Conservation (phyloP, 371 early-diverging fungal species). For the Conidiobolus coronatus region DNA sequence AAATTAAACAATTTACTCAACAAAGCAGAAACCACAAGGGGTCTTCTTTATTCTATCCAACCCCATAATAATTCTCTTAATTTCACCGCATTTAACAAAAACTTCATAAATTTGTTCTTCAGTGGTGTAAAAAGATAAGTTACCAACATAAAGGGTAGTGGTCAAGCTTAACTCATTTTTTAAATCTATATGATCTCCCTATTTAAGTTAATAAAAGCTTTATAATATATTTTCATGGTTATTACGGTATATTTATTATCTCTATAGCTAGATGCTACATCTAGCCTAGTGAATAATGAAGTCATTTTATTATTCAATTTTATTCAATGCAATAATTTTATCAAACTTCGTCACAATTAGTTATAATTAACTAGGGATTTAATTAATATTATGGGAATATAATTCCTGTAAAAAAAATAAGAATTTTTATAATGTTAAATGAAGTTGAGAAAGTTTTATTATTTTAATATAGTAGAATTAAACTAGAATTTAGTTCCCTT, state of each 20-base stretch:
- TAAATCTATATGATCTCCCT: constrained; percentile 51
- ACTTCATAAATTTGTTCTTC: constrained; percentile 97
- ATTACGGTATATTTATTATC: constrained; percentile 2
- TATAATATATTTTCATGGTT: neutral
- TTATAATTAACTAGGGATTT: too few relatives aligned
- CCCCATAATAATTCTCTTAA: constrained; percentile 97
- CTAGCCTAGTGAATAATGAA: constrained; percentile 1
- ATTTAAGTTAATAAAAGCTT: neutral
- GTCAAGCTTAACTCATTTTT: constrained; percentile 35
- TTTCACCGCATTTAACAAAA: constrained; percentile 87
- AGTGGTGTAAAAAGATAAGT: constrained; percentile 91
- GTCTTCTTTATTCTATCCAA: constrained; percentile 80
- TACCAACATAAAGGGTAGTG: constrained; percentile 91
- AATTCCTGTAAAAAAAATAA: too few relatives aligned
- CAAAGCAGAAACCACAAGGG: constrained; percentile 98
- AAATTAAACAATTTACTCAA: constrained; percentile 36
- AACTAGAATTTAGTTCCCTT: too few relatives aligned
- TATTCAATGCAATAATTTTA: too few relatives aligned
- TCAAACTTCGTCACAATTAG: too few relatives aligned
- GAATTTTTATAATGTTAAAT: too few relatives aligned
- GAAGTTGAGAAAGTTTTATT: too few relatives aligned
- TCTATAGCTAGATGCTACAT: constrained; percentile 2
- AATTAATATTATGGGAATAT: too few relatives aligned
- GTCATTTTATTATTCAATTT: constrained; percentile 1
- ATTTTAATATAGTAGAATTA: too few relatives aligned